A percentile compares a stretch with the other conserved stretches of the same genome.
phyloP scores from a whole-genome alignment of 805 yeast genomes.

The Kuraishia capsulata region DNA sequence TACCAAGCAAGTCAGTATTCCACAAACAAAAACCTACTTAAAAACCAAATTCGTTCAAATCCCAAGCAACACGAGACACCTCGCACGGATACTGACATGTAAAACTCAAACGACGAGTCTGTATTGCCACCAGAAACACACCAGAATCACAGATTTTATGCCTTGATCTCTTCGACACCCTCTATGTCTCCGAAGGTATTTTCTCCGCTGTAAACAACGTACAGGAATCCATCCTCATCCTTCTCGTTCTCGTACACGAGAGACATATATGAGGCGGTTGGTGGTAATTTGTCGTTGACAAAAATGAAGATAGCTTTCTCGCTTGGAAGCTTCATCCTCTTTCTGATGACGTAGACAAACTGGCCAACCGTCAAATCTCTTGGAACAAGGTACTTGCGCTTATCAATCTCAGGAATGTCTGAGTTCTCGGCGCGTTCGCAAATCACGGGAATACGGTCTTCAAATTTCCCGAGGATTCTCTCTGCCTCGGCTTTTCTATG shows the following conservation, averaged over 20 bases:
- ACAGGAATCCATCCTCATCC: constrained; percentile 95
- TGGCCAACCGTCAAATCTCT: constrained; percentile 96
- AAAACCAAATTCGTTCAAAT: too few species aligned
- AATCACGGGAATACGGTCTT: constrained; percentile 91
- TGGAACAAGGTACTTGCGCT: constrained; percentile 94
- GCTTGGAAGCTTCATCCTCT: constrained; percentile 89
- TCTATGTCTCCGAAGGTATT: constrained; percentile 76
- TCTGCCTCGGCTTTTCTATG: constrained; percentile 93
- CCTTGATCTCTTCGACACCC: constrained; percentile 16
- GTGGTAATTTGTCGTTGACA: constrained; percentile 94
- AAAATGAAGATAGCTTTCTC: constrained; percentile 97
- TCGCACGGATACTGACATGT: too few species aligned
- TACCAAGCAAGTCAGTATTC: too few species aligned
- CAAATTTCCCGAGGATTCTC: constrained; percentile 80
- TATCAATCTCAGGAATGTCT: constrained; percentile 92
- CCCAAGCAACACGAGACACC: constrained; percentile 2
- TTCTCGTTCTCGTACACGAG: constrained; percentile 93
- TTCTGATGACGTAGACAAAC: constrained; percentile 94
- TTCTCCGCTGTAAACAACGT: constrained; percentile 94
- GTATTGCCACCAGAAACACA: too few species aligned
- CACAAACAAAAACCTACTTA: too few species aligned
- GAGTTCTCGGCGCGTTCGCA: constrained; percentile 97
- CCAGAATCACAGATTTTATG: constrained; percentile 1
- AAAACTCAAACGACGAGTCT: not conserved
- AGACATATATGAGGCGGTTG: constrained; percentile 95